These are phyloP conservation scores for Fragaria vesca DNA, from an alignment of 306 rosid species.

Conservation along the genomic window DNA sequence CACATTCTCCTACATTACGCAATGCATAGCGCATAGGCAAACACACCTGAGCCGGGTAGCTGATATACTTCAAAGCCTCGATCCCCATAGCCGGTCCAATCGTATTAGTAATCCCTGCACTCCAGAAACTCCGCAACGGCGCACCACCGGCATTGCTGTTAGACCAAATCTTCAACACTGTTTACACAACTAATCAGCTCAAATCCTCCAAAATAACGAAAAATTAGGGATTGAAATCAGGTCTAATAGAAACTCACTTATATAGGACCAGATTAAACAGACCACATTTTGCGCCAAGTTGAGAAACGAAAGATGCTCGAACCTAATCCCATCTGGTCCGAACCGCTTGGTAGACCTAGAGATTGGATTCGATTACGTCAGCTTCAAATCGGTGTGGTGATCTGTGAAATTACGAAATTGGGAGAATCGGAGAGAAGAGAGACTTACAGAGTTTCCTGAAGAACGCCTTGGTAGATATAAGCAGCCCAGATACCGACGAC, in stretches of 20 bases:
- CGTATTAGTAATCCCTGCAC: slow-evolving; percentile 95
- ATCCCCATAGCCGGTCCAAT: slow-evolving; percentile 99
- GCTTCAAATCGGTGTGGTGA: not conserved
- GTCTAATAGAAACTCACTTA: slow-evolving; percentile 49
- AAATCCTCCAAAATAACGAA: not conserved
- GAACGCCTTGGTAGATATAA: slow-evolving; percentile 92
- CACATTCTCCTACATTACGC: not conserved
- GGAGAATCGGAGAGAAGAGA: not conserved
- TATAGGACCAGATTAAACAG: slow-evolving; percentile 89
- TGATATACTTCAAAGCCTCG: slow-evolving; percentile 92
- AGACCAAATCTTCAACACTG: slow-evolving; percentile 89
- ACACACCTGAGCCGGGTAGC: slow-evolving; percentile 95
- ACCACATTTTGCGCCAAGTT: slow-evolving; percentile 92
- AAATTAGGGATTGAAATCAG: not conserved
- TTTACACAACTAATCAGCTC: not conserved
- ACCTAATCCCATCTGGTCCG: slow-evolving; percentile 68
- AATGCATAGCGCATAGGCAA: not conserved
- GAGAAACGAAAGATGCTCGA: slow-evolving; percentile 85
- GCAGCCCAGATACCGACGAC: slow-evolving; percentile 94
- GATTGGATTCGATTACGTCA: not conserved
- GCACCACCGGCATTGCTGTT: slow-evolving; percentile 66
- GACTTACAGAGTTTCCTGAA: slow-evolving; percentile 88
- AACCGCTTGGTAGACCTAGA: slow-evolving; percentile 89
- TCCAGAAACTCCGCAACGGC: slow-evolving; percentile 91
- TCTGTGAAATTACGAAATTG: not conserved